Evolutionary conservation across 2,329 filamentous ascomycete genomes (phyloP), one percentile per base, ranked within the genome.

Genomic region (Aaosphaeria arxii): DNA sequence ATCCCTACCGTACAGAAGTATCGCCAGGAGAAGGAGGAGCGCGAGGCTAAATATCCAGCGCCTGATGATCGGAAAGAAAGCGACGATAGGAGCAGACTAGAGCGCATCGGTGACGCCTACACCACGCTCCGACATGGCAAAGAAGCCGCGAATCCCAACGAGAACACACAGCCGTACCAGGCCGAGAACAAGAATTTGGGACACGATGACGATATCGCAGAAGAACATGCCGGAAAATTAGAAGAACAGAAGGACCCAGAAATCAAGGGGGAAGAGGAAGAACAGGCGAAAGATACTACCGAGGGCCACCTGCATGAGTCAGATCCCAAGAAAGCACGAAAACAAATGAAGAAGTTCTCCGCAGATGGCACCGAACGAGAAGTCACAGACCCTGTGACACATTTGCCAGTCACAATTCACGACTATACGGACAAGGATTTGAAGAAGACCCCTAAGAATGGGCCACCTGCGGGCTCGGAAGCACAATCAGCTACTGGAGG

Each of bases 371-470:
- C 76, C 29, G 75, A 77, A 49, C 73, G 79, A 50, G 77, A 86
- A 61, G 86, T 89, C 42, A 89, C 85, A 1, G 86, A 89, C 59
- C 86, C 86, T 0, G 78, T 89, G 36, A 89, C 86, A 1, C 86
- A 89, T 67, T 74, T 89, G 3, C 85, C 85, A 1, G 77, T 88
- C 42, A 74, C 71, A 33, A 85, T 88, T 33, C 83, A 87, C 60
- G 86, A 89, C 61, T 84, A 84, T 57, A 88, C 85, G 0, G 75
- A 78, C 30, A 78, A 82, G 36, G 83, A 86, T 45, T 71, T 89
- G 31, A 71, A 78, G 50, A 65, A 67, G 44, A 68, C 72, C 28
- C 64, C 72, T 32, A 70, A 78, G 60, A 79, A 79, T 51, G 65
- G 72, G 4, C 66, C 71, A 4, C 64, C 73, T 0, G 60, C 67